Evolutionary conservation across 257 asterid species (phyloP).

Genomic region (Solanum neorickii): DNA sequence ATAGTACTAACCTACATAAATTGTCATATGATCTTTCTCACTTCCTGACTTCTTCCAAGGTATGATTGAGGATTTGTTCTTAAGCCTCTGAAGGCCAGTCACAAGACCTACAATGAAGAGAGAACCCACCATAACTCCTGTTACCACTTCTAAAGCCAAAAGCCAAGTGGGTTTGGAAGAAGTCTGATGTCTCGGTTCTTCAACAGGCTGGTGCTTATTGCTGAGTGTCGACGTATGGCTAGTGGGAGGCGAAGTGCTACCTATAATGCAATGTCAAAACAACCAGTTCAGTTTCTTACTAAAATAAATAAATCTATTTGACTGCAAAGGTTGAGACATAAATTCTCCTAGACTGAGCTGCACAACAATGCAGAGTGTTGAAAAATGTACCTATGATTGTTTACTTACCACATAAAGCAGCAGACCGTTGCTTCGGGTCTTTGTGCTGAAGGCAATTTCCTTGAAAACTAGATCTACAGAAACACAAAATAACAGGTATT

Average conservation of each 20-base stretch:
- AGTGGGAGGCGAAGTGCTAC: conserved; percentile 28
- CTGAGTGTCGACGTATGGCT: conserved; percentile 23
- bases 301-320: neutral
- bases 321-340: neutral
- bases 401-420: conserved; percentile 53
- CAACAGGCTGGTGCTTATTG: conserved; percentile 30
- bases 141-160: conserved; percentile 57
- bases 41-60: conserved; percentile 91
- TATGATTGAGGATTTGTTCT: conserved; percentile 51
- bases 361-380: neutral
- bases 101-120: conserved; percentile 50
- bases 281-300: neutral
- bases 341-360: neutral
- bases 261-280: conserved; percentile 12
- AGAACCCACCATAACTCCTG: conserved; percentile 62
- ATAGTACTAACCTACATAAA: conserved; percentile 52
- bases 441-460: conserved; percentile 70
- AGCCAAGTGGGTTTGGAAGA: conserved; percentile 69
- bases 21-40: conserved; percentile 43
- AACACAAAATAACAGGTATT: neutral
- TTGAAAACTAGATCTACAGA: conserved; percentile 51
- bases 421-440: conserved; percentile 55
- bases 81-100: conserved; percentile 52
- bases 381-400: neutral
- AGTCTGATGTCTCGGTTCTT: conserved; percentile 31